Base-by-base conservation (phyloP, 768 basidiomycete species). In the Termitomyces eurrhizus region DNA sequence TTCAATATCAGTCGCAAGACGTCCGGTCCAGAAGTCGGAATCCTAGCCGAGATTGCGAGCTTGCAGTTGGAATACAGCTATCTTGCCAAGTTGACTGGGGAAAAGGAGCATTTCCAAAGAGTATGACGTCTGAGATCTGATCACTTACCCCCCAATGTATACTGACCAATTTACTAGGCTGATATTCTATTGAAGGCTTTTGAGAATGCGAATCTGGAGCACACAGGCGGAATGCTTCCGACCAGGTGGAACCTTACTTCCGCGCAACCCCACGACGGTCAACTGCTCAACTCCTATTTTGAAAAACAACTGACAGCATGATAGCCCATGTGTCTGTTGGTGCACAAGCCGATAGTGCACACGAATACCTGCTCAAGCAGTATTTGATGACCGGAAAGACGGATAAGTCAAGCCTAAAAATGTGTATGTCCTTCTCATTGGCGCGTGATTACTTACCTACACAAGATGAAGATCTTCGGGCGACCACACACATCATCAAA, bases 11-110 rank as follows among this genome's bases (percentile, higher is more conserved):
- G 81, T 36, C 69, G 74, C 11, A 36, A 63, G 46, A 73, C 68
- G 6, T 41, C 59, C 4, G 77, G 79, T 0, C 61, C 71, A 0
- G 73, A 75, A 54, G 68, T 77, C 14, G 80, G 79, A 13, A 67
- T 78, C 11, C 72, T 90, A n/a, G 91, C 94, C 0, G 94, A 97
- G 71, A 86, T 93, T 45, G 90, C 85, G 4, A 91, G 84, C 48
- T 77, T 90, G 58, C 92, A 95, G 68, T 70, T 96, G 53, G 95
- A 96, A 71, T 91, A 93, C 70, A 82, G 88, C 58, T 94, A 94
- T 65, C 80, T 95, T 2, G 89, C 90, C 1, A 87, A 90, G 64
- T 70, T 87, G 11, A 93, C 92, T 1, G 89, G 89, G 2, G 87
- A 89, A 62, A 79, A 81, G 55, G 78, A 78, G 41, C 86, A 88